Percentiles rank a stretch among this genome's conserved stretches.
Conservation (phyloP, 768 basidiomycete species). For the Daedalea quercina region DNA sequence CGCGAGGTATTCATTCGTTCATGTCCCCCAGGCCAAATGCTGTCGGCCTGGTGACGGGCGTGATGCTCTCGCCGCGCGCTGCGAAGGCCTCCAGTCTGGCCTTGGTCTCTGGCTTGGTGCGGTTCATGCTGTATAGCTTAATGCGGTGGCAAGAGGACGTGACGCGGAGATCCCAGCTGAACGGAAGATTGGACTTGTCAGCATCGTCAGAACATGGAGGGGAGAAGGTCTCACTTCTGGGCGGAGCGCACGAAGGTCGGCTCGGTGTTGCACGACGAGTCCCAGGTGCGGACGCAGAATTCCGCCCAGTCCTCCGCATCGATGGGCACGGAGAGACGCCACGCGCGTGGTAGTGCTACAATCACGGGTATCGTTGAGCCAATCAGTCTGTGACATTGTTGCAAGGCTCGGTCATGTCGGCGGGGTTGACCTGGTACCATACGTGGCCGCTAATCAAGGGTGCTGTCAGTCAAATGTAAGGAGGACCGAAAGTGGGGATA, state of each 20-base stretch:
- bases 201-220: not conserved
- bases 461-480: not conserved
- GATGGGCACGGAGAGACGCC: constrained; percentile 42
- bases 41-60: constrained; percentile 35
- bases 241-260: constrained; percentile 48
- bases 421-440: constrained; percentile 41
- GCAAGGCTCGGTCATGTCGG: constrained; percentile 43
- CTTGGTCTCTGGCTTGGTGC: constrained; percentile 33
- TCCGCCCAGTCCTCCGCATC: constrained; percentile 53
- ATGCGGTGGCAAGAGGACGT: constrained; percentile 48
- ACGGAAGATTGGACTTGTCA: not conserved
- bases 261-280: constrained; percentile 52
- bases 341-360: constrained; percentile 48
- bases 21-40: constrained; percentile 21
- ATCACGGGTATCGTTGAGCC: too few relatives aligned
- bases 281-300: constrained; percentile 50
- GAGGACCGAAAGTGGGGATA: not conserved
- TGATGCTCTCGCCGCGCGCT: constrained; percentile 31
- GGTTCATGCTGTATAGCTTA: constrained; percentile 49
- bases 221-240: constrained; percentile 37
- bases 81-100: constrained; percentile 34
- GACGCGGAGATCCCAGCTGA: constrained; percentile 46
- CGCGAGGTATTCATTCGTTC: constrained; percentile 18
- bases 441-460: constrained; percentile 32
- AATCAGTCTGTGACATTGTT: too few relatives aligned